Percentiles rank a stretch among this genome's conserved stretches.
Evolutionary conservation across 2,329 filamentous ascomycete genomes (phyloP).

Genomic region (Fusarium heterosporum): DNA sequence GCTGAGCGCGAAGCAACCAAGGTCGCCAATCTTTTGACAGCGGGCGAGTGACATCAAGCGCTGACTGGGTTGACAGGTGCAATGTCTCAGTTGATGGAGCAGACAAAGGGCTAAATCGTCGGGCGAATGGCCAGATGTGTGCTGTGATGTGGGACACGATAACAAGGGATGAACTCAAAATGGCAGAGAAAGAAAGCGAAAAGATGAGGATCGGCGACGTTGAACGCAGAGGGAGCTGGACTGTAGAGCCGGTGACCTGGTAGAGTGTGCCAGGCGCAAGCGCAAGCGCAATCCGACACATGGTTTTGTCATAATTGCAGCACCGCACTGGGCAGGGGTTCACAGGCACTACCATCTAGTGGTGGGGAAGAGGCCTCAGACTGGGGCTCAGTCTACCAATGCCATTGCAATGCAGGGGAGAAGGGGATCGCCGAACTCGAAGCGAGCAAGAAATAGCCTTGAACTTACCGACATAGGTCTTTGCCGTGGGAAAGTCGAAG

Average conservation of each 20-base stretch:
- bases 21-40: conserved; percentile 38
- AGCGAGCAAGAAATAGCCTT: conserved; percentile 36
- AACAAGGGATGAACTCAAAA: conserved; percentile 48
- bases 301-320: conserved; percentile 22
- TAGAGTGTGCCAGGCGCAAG: conserved; percentile 11
- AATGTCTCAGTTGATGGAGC: conserved; percentile 46
- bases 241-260: conserved; percentile 29
- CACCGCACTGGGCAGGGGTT: conserved; percentile 31
- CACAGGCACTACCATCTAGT: conserved; percentile 30
- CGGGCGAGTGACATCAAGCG: conserved; percentile 29
- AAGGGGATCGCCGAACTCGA: conserved; percentile 35
- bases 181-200: conserved; percentile 12
- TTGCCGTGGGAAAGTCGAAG: conserved; percentile 62
- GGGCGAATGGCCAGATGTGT: conserved; percentile 23
- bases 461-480: conserved; percentile 69
- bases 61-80: conserved; percentile 32
- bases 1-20: conserved; percentile 35
- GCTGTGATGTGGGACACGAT: conserved; percentile 59
- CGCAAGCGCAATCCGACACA: conserved; percentile 30
- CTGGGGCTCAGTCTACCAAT: conserved; percentile 36
- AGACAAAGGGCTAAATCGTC: conserved; percentile 32
- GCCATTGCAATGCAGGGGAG: conserved; percentile 26
- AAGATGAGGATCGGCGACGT: conserved; percentile 30
- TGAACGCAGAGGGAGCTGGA: conserved; percentile 30
- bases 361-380: conserved; percentile 41